Evolutionary conservation across 2,329 filamentous ascomycete species (phyloP), one percentile per base, ranked within the genome.

Genomic region (Hymenoscyphus salicellus): DNA sequence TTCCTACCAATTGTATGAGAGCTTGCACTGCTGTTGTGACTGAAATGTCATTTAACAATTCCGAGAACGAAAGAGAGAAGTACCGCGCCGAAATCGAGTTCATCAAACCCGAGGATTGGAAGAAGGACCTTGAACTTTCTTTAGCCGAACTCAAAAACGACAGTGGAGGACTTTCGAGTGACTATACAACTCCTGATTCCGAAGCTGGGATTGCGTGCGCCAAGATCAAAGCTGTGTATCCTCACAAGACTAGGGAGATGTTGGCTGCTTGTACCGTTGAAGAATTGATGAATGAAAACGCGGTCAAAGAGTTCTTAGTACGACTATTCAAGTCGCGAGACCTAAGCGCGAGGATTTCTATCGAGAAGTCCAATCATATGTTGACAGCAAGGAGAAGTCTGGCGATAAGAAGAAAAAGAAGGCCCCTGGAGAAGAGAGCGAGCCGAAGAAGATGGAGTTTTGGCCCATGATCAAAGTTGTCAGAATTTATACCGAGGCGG

Each of bases 161-260:
- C 8, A 66, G 52, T 49, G 68, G 69, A 16, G 60, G 61, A 74
- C 71, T 69, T 1, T 69, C 77, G 70, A 52, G 58, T 62, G 60
- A 70, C 56, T 60, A 67, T 62, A 57, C 41, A 14, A 63, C 65
- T 28, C 63, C 66, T 2, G 70, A 75, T 17, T 62, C 69, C 3
- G 74, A 77, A 11, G 78, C 79, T 16, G 78, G 78, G 1, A 73
- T 84, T 36, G 81, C 82, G 1, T 82, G 79, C 68, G 78, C 80
- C 3, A 85, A 84, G 65, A 80, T 85, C 46, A 78, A 78, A 60
- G 78, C 82, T 1, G 78, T 82, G 3, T 82, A 82, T 65, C 78
- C 78, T 1, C 66, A 74, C 0, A 76, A 63, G 77, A 83, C 73
- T 5, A 70, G 78, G 8, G 71, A 77, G 5, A 66, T 71, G 4